phyloP scores from a whole-genome alignment of 2,329 filamentous ascomycete genomes.

The Aspergillus spinulosporus region DNA sequence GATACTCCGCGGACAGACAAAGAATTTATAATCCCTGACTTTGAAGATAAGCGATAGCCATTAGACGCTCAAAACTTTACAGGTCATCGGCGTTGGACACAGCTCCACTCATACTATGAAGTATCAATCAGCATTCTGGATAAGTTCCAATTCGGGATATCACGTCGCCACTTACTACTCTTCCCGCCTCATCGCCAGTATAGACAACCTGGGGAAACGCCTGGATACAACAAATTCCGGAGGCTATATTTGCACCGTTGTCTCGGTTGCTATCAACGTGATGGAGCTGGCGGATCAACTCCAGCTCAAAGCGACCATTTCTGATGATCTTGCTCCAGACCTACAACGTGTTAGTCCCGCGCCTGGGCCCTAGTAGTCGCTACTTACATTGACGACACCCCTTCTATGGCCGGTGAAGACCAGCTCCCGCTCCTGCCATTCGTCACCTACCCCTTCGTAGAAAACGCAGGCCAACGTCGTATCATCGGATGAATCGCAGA shows the following conservation, averaged over 20 bases:
- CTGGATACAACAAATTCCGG: conserved; percentile 80
- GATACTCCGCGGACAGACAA: conserved; percentile 1
- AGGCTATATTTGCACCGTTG: conserved; percentile 56
- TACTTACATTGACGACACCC: conserved; percentile 71
- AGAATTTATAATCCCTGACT: background rate
- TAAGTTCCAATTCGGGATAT: background rate
- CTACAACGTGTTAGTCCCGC: conserved; percentile 31
- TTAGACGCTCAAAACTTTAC: background rate
- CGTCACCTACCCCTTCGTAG: conserved; percentile 86
- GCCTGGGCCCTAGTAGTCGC: too few species aligned
- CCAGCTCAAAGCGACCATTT: conserved; percentile 70
- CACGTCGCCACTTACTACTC: conserved; percentile 66
- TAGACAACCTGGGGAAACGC: conserved; percentile 83
- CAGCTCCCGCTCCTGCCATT: conserved; percentile 85
- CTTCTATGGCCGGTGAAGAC: conserved; percentile 85
- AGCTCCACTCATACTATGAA: conserved; percentile 58
- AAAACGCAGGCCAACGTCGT: conserved; percentile 80
- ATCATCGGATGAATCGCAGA: conserved; percentile 72
- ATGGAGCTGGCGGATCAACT: conserved; percentile 77
- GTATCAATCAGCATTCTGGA: conserved; percentile 17
- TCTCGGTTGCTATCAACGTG: conserved; percentile 70
- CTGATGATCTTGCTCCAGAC: conserved; percentile 60
- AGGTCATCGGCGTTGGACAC: conserved; percentile 51
- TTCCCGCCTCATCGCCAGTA: conserved; percentile 89
- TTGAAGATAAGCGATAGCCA: background rate